Evolutionary conservation across 208 protist genomes (phyloP).

Genomic region (Trypanosoma conorhini): DNA sequence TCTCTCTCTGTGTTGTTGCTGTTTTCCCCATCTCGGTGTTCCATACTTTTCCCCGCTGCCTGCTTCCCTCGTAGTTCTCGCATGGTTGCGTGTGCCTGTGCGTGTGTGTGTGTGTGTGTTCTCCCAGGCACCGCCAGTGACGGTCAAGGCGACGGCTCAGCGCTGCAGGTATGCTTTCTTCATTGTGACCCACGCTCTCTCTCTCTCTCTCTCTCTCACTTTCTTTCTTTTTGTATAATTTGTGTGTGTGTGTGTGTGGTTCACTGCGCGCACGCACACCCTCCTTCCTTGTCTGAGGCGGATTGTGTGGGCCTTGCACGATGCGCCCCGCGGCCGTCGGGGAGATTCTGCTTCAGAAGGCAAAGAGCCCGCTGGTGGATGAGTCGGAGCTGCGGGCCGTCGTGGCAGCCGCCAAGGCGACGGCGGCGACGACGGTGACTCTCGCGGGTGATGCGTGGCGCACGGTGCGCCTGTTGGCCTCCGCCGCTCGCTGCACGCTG

Average conservation of each 20-base stretch:
- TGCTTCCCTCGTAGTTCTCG: neutral
- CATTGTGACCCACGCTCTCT: neutral
- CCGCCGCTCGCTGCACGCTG: slow-evolving; percentile 25
- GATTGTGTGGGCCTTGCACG: neutral
- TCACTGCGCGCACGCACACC: neutral
- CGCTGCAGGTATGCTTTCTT: neutral
- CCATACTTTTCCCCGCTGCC: neutral
- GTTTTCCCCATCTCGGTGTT: slow-evolving; percentile 1
- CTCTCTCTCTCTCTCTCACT: neutral
- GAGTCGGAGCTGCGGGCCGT: slow-evolving; percentile 25
- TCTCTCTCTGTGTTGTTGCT: too few relatives aligned
- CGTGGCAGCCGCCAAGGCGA: slow-evolving; percentile 15
- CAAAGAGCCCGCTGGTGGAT: slow-evolving; percentile 9
- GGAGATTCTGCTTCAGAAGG: slow-evolving; percentile 18
- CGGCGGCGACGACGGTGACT: neutral
- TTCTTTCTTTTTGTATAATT: slow-evolving; percentile 15
- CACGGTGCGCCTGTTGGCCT: slow-evolving; percentile 12
- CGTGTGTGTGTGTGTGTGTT: slow-evolving; percentile 6
- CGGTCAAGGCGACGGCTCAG: neutral
- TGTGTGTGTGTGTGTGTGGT: neutral
- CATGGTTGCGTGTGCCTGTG: neutral
- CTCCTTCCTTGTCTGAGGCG: neutral
- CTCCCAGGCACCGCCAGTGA: neutral
- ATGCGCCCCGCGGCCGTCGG: neutral
- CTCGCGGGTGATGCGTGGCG: slow-evolving; percentile 6